Conservation (phyloP, 495 filamentous ascomycete genomes). For the Chaetomium fimeti region DNA sequence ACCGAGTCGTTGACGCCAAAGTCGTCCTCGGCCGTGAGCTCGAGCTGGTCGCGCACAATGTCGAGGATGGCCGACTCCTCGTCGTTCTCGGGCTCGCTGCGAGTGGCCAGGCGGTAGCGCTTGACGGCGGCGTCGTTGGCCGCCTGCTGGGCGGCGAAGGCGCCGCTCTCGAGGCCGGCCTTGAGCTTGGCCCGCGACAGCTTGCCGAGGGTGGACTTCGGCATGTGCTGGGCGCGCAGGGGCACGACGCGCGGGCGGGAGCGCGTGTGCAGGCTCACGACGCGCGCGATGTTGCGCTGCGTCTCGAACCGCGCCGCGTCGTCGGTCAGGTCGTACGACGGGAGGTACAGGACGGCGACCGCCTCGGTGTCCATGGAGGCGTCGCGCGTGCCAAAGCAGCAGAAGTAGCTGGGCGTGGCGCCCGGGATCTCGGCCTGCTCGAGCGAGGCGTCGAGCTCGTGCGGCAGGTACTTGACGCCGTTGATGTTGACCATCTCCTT, state of each 20-base stretch:
- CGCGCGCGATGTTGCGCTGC: conserved; percentile 9
- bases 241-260: conserved; percentile 15
- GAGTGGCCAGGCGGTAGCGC: conserved; percentile 11
- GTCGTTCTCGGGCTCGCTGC: conserved; percentile 14
- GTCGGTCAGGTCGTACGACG: conserved; percentile 6
- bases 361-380: conserved; percentile 22
- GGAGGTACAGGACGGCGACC: conserved; percentile 15
- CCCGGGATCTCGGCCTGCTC: conserved; percentile 35
- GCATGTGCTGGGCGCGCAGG: conserved; percentile 23
- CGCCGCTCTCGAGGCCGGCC: conserved; percentile 35
- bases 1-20: conserved; percentile 38
- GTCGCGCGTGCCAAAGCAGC: conserved; percentile 32
- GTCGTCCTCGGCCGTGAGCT: not conserved
- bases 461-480: conserved; percentile 47
- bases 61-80: conserved; percentile 26
- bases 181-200: conserved; percentile 46
- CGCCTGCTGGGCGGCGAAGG: conserved; percentile 23
- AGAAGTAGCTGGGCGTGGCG: conserved; percentile 25
- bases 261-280: conserved; percentile 9
- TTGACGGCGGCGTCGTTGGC: conserved; percentile 22
- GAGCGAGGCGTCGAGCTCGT: conserved; percentile 46
- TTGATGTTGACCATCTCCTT: conserved; percentile 63
- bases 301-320: conserved; percentile 9
- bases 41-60: conserved; percentile 12
- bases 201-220: conserved; percentile 51